Evolutionary conservation across 139 green algal species (phyloP), one percentile per base, ranked within the genome.

Genomic region (Chlorella sorokiniana): DNA sequence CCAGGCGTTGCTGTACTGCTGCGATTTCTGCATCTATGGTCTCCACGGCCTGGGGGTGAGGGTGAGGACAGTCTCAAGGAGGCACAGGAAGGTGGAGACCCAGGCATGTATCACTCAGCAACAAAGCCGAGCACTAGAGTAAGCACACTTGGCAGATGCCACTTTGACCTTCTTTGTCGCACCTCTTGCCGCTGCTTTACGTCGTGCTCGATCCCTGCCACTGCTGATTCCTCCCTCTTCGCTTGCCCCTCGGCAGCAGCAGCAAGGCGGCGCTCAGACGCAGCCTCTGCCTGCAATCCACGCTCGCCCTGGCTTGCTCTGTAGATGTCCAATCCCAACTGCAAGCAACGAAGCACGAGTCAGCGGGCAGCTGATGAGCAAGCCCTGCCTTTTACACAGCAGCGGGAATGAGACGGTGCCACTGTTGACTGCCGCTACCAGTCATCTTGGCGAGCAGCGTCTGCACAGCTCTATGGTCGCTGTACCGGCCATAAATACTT

Each of bases 21-120:
- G 7, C 18, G 8, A 84, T 54, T 31, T 75, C 62, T 0, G 52
- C 54, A 5, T 84, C 78, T 10, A 84, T 38, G 4, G 42, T 45
- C 62, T 69, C 8, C 35, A 79, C 54, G 29, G 31, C 38, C 73
- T 56, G 73, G 25, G 27, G 1, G 27, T 9, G 35, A 25, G 31
- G 69, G 4, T 10, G 41, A 27, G 18, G 38, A 1, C 35, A n/a
- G 63, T n/a, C 16, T 4, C 6, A 20, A 33, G 10, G 33, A 5
- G 63, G 10, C 31, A 25, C 23, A 10, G 22, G 61, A 16, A 16
- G 22, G 7, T 10, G 61, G 25, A 40, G 29, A 59, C 11, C 16
- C 14, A 59, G 48, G 48, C 48, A 59, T 59, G 48, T 59, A n/a
- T 59, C 48, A 59, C 11, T 59, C 48, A 59, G 48, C n/a, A n/a